Evolutionary conservation across 352 stramenopile genomes (phyloP), one percentile per base, ranked within the genome.

Genomic region (Phytophthora uliginosa): DNA sequence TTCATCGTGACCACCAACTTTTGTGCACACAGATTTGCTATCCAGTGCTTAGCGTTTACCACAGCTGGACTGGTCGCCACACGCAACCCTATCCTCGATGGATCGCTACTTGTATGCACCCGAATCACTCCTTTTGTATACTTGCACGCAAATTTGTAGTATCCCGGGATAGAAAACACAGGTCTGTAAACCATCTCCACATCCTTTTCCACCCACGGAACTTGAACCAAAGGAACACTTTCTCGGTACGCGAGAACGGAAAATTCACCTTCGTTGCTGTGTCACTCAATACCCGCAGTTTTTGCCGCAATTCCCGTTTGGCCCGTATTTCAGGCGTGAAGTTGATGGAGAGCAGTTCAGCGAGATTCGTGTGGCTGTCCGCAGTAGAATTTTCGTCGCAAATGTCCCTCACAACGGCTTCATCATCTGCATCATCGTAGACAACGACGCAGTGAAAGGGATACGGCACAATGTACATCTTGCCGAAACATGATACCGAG

Each of bases 91-190:
- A 26, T 28, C n/a, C 45, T n/a, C 7, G 45, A 52, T 26, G n/a
- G 9, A 28, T 52, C 45, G 5, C 45, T 17, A n/a, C 45, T 52
- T 52, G 45, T 52, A 13, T 52, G 45, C 45, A 52, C 45, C n/a
- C 45, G 45, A 52, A 52, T 52, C 8, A 52, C 45, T 24, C 45
- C 45, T 52, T 52, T 24, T 15, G 45, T 28, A 24, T 52, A 52
- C 18, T 52, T 52, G n/a, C 45, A 52, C n/a, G 28, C 45, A 13
- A 52, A 52, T 26, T 53, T 52, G 18, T 52, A 52, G n/a, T 52
- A 52, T 26, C 45, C 45, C 2, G 45, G 45, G 9, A 52, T 28
- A n/a, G 17, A 52, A 9, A 52, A 26, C n/a, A 52, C n/a, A 26
- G 45, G 45, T 28, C 45, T 52, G 45, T 52, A 52, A 24, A 24